phyloP scores from a whole-genome alignment of 176 grass and related monocot genomes.

The Cocos nucifera region DNA sequence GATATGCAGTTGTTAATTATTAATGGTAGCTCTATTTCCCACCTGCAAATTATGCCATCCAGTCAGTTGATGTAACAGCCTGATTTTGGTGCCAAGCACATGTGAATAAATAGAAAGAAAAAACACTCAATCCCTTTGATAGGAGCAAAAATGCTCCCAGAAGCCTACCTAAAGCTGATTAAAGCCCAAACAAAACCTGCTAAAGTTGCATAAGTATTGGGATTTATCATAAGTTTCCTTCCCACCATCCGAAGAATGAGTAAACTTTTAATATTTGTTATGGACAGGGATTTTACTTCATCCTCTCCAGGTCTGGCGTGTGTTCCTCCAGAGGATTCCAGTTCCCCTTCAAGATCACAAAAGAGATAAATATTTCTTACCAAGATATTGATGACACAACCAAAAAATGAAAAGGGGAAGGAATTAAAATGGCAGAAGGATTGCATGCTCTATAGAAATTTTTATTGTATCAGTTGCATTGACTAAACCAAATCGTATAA shows the following conservation, averaged over 20 bases:
- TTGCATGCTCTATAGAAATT: too few relatives aligned
- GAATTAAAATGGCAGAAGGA: too few relatives aligned
- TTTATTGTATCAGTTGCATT: too few relatives aligned
- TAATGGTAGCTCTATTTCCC: constrained; percentile 45
- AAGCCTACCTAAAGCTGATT: constrained; percentile 65
- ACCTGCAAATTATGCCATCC: constrained; percentile 37
- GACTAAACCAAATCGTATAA: too few relatives aligned
- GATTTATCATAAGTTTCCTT: constrained; percentile 65
- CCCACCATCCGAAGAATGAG: constrained; percentile 39
- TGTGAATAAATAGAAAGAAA: neutral
- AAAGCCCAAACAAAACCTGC: constrained; percentile 59
- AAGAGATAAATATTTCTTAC: neutral
- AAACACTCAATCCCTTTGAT: neutral
- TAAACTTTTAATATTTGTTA: constrained; percentile 33
- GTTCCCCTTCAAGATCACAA: constrained; percentile 39
- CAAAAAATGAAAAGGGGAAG: too few relatives aligned
- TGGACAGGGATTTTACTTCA: constrained; percentile 37
- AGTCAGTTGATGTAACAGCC: constrained; percentile 1
- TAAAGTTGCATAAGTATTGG: constrained; percentile 71
- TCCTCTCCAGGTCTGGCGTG: constrained; percentile 33
- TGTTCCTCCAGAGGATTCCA: constrained; percentile 24
- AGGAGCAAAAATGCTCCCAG: too few relatives aligned
- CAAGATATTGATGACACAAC: too few relatives aligned
- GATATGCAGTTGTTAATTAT: constrained; percentile 55
- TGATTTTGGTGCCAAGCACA: neutral